Conservation (phyloP, 2,329 filamentous ascomycete species). For the Orbilia brochopaga region DNA sequence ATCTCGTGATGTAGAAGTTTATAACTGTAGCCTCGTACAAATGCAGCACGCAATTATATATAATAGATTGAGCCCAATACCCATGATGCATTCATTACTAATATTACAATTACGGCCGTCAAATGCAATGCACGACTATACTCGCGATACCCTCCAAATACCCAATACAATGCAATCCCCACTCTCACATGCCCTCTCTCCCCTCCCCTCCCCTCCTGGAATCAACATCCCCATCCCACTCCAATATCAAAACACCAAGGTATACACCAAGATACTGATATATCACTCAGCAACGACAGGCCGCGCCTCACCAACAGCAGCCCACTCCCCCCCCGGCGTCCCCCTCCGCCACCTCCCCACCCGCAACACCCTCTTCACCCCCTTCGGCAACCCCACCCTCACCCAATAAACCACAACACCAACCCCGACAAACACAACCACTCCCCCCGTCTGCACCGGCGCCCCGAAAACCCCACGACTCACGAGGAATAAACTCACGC, state of each 20-base stretch:
- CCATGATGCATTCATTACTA: neutral
- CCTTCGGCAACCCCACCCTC: conserved; percentile 68
- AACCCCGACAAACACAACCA: conserved; percentile 80
- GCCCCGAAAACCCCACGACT: conserved; percentile 88
- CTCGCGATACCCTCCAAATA: too few species aligned
- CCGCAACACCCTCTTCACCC: conserved; percentile 59
- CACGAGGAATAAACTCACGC: conserved; percentile 89
- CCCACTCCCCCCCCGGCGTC: conserved; percentile 64
- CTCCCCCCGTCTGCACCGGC: conserved; percentile 85
- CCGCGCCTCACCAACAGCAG: conserved; percentile 68
- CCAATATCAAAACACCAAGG: too few species aligned
- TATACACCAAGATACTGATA: too few species aligned
- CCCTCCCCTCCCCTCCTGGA: too few species aligned
- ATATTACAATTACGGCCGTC: conserved; percentile 21
- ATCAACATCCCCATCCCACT: too few species aligned
- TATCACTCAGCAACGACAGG: conserved; percentile 55
- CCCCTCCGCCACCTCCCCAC: conserved; percentile 65
- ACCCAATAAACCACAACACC: conserved; percentile 90
- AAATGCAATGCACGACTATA: neutral
- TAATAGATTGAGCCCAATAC: too few species aligned
- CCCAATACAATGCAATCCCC: too few species aligned
- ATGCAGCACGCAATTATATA: too few species aligned
- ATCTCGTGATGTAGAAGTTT: too few species aligned
- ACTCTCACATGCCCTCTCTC: too few species aligned
- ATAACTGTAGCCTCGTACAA: too few species aligned